These are phyloP conservation scores for Dothiorella sarmentorum DNA, from an alignment of 2,329 filamentous ascomycete genomes.

Conservation along the genomic window DNA sequence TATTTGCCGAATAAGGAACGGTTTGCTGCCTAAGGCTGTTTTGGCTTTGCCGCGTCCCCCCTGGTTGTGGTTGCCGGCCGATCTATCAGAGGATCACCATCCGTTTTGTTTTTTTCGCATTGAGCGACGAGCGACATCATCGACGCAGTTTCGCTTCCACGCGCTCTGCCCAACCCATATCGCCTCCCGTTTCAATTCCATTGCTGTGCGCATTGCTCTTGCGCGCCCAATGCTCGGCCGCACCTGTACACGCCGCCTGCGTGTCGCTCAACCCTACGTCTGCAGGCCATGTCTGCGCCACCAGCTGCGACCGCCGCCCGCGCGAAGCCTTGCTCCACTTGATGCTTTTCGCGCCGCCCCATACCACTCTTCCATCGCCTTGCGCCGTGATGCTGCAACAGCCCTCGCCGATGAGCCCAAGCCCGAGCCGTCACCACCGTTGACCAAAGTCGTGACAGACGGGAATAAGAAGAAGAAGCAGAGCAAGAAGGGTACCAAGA, in stretches of 20 bases:
- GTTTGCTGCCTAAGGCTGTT: constrained; percentile 1
- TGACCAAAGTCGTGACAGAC: no score
- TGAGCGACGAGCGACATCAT: not conserved
- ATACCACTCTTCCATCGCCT: not conserved
- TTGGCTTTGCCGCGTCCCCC: not conserved
- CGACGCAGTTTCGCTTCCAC: not conserved
- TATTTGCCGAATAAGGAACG: not conserved
- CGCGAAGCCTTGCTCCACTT: not conserved
- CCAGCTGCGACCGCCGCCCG: not conserved
- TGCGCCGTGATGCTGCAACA: not conserved
- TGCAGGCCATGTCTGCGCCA: constrained; percentile 14
- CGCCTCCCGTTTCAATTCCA: not conserved
- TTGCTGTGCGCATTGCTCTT: not conserved
- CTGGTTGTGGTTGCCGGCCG: not conserved
- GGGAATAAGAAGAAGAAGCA: no score
- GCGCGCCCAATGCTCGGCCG: constrained; percentile 16
- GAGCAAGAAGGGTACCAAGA: not conserved
- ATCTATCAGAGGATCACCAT: constrained; percentile 9
- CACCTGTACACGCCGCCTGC: constrained; percentile 1
- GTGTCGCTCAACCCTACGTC: not conserved
- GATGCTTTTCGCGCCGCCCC: not conserved
- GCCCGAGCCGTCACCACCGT: not conserved
- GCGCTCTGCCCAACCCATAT: not conserved
- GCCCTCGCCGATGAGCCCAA: no score
- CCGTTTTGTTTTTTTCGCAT: constrained; percentile 5